Base-by-base conservation (phyloP, 2,329 filamentous ascomycete genomes). In the Ophiostoma australiae region DNA sequence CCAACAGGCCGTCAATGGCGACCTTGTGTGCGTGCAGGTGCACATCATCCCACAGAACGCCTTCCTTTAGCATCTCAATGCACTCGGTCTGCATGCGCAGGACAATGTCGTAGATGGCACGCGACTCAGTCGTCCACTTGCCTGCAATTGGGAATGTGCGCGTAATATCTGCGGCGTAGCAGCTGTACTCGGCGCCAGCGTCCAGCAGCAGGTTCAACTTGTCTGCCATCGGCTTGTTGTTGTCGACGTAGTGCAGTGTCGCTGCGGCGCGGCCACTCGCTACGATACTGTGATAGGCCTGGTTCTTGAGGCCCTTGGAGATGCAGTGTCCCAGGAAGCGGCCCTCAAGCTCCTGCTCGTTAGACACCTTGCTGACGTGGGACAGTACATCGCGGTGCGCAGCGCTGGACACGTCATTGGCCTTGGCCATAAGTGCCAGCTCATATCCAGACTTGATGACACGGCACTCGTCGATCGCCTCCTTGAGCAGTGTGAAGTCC, bases 241-340 rank as follows among this genome's bases (percentile, higher is more conserved):
- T 97, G 77, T 90, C 87, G 33, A 93, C 87, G 76, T 97, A 97
- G 81, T 97, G 94, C 44, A 97, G 85, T 1, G 92, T 95, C 5
- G 93, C 92, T 0, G 91, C 94, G 20, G 91, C 90, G 5, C 88
- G 85, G 13, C 94, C 94, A 44, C 87, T 87, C 0, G 93, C 94
- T 23, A 95, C 89, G 76, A 98, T 97, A 72, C 90, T 90, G 75
- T 91, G 87, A 80, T 98, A 98, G 0, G 94, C 90, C 83, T 96
- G 93, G 76, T 95, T 89, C 77, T 89, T 90, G 69, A 91, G 90
- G 33, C 91, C 91, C 73, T 90, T 85, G 69, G 89, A 86, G 72
- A 95, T 87, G 78, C 92, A 96, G 39, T 85, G 84, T 77, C 92
- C 89, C 13, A 96, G 80, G 78, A 97, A 97, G 0, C 89, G 81